Conservation (phyloP, 345 rosid genomes). For the Citrus sinensis region DVS_A1.0 CM039165.1:36736001-36736500, state of each 20-base stretch:
- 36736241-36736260: no score
- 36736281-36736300: no score
- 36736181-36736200: background rate
- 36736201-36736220: background rate
- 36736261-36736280: no score
- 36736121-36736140: background rate
- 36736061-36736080: background rate
- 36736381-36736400: background rate
- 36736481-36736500: slow-evolving; percentile 24
- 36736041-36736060: background rate
- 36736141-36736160: background rate
- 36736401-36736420: slow-evolving; percentile 2
- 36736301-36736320: no score
- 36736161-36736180: background rate
- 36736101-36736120: background rate
- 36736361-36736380: background rate
- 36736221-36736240: background rate
- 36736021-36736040: background rate
- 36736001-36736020: no score
- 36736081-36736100: background rate
- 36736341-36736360: background rate
- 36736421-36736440: background rate
- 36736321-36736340: background rate
- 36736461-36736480: slow-evolving; percentile 32
- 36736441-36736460: slow-evolving; percentile 64